phyloP scores from a whole-genome alignment of 805 yeast species.

The Spathaspora hagerdaliae region DNA sequence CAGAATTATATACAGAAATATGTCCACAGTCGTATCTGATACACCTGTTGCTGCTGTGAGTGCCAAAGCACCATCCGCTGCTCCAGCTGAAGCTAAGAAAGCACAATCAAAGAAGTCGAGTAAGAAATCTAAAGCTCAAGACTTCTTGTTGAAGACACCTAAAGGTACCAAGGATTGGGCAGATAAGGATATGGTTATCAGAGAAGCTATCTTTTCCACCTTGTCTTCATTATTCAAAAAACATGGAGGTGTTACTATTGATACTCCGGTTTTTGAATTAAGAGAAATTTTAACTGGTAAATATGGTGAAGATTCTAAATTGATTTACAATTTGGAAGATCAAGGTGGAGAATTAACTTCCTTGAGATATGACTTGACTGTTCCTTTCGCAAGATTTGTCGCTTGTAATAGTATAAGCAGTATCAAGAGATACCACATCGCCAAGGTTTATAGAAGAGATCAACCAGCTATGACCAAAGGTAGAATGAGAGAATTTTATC shows the following conservation, averaged over 20 bases:
- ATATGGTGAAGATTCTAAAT: constrained; percentile 97
- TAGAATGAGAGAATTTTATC: constrained; percentile 98
- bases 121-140: constrained; percentile 41
- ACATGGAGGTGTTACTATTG: constrained; percentile 98
- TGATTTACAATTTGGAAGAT: constrained; percentile 93
- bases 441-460: constrained; percentile 97
- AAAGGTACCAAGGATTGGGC: constrained; percentile 99
- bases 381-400: constrained; percentile 95
- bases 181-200: constrained; percentile 92
- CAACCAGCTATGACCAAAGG: constrained; percentile 99
- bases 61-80: constrained; percentile 7
- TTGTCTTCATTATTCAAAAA: constrained; percentile 76
- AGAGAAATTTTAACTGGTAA: constrained; percentile 95
- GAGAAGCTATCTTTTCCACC: constrained; percentile 80
- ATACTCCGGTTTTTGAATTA: constrained; percentile 96
- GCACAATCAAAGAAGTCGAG: constrained; percentile 15
- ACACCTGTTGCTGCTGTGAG: constrained; percentile 10
- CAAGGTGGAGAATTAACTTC: constrained; percentile 99
- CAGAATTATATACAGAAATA: background rate
- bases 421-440: constrained; percentile 94
- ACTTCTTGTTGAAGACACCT: constrained; percentile 86
- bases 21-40: constrained; percentile 1
- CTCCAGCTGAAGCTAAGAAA: constrained; percentile 4
- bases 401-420: constrained; percentile 90
- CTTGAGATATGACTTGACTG: constrained; percentile 93